Conservation (phyloP, 768 basidiomycete genomes). For the Pulveroboletus ravenelii region DNA sequence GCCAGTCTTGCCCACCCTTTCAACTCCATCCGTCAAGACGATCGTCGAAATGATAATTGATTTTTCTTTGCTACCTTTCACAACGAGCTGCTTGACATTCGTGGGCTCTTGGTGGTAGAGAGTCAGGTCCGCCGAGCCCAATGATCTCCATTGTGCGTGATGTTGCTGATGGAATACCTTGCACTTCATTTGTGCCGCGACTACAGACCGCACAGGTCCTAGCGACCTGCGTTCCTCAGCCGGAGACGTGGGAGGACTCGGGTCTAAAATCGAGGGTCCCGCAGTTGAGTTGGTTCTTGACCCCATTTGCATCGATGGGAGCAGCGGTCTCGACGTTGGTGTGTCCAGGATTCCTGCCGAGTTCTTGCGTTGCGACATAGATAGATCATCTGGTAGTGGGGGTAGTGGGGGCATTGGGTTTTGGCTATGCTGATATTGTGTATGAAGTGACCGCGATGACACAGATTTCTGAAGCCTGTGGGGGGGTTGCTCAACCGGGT, state of each 20-base stretch:
- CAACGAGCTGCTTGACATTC: conserved; percentile 94
- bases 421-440: conserved; percentile 44
- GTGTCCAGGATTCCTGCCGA: conserved; percentile 26
- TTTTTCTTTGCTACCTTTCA: conserved; percentile 73
- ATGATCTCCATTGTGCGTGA: conserved; percentile 96
- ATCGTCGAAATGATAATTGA: conserved; percentile 90
- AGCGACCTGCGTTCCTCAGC: conserved; percentile 47
- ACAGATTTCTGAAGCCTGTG: conserved; percentile 44
- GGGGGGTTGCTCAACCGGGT: conserved; percentile 44
- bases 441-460: conserved; percentile 56
- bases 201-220: conserved; percentile 70
- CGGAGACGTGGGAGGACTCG: conserved; percentile 85
- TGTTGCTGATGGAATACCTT: conserved; percentile 95
- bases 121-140: conserved; percentile 83
- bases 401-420: conserved; percentile 36
- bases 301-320: conserved; percentile 59
- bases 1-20: conserved; percentile 97
- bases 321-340: conserved; percentile 45
- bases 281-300: conserved; percentile 49
- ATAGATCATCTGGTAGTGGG: conserved; percentile 31
- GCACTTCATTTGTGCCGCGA: conserved; percentile 94
- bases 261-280: conserved; percentile 54
- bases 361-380: conserved; percentile 27
- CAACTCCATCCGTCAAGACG: conserved; percentile 92
- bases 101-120: conserved; percentile 82